Percentiles rank a stretch among this genome's conserved stretches.
These are phyloP conservation scores for Metschnikowia hibisci DNA, from an alignment of 805 yeast genomes.

Conservation along the genomic window DNA sequence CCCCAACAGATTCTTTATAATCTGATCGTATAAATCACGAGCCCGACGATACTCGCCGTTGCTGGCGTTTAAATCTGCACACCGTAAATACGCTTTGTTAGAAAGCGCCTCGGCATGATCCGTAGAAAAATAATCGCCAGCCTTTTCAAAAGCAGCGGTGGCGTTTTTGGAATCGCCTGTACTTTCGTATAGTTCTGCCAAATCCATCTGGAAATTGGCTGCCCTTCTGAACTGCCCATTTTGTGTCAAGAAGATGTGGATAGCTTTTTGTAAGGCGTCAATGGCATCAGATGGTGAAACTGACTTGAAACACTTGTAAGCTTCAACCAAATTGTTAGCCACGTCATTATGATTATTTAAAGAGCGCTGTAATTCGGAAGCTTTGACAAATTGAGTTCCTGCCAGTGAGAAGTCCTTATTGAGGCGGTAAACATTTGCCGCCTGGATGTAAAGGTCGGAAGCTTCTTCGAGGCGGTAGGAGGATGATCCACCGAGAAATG, in stretches of 20 bases:
- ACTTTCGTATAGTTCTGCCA: conserved; percentile 81
- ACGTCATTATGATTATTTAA: conserved; percentile 85
- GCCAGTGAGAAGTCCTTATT: conserved; percentile 71
- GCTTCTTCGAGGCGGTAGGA: conserved; percentile 82
- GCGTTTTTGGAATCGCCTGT: conserved; percentile 67
- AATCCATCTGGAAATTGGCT: conserved; percentile 88
- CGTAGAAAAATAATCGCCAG: conserved; percentile 93
- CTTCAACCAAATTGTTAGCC: conserved; percentile 79
- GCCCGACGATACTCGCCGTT: conserved; percentile 72
- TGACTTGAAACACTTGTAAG: conserved; percentile 72
- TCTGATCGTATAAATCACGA: conserved; percentile 67
- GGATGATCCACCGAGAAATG: conserved; percentile 57
- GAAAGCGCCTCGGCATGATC: conserved; percentile 92
- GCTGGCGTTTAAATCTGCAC: conserved; percentile 80
- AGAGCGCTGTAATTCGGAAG: conserved; percentile 73
- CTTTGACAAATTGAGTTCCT: conserved; percentile 79
- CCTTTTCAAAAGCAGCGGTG: conserved; percentile 66
- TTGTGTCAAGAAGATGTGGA: conserved; percentile 70
- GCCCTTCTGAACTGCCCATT: conserved; percentile 96
- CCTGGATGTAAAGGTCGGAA: conserved; percentile 82
- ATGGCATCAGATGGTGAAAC: conserved; percentile 77
- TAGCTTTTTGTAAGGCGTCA: conserved; percentile 68
- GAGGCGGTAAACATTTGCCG: conserved; percentile 85
- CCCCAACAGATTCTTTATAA: conserved; percentile 71
- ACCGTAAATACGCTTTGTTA: conserved; percentile 80